Conservation (phyloP, 495 filamentous ascomycete species). For the Parmelia sp. region DNA sequence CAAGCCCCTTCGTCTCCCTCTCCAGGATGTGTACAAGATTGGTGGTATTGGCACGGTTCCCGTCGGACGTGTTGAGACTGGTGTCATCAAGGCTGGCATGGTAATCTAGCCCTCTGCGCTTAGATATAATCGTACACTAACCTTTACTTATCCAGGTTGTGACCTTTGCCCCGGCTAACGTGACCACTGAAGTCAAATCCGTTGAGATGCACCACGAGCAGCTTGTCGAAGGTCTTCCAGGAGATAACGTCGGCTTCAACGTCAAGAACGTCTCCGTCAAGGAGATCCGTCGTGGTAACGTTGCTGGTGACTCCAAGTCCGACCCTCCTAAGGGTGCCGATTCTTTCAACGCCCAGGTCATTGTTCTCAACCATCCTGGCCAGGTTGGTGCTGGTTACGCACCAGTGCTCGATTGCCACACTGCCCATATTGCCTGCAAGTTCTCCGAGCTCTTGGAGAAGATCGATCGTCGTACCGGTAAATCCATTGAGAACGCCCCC, state of each 20-base stretch:
- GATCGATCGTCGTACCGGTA: conserved; percentile 99
- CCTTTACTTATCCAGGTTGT: conserved; percentile 10
- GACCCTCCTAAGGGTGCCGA: conserved; percentile 85
- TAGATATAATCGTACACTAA: conserved; percentile 31
- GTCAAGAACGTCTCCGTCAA: conserved; percentile 99
- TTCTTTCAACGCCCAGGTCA: conserved; percentile 98
- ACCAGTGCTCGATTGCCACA: conserved; percentile 98
- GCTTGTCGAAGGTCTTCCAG: conserved; percentile 89
- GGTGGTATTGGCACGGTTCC: conserved; percentile 99
- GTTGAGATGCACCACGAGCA: conserved; percentile 99
- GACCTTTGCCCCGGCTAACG: conserved; percentile 91
- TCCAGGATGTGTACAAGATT: conserved; percentile 99
- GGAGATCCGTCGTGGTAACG: conserved; percentile 99
- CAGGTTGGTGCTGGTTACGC: conserved; percentile 99
- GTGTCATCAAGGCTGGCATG: conserved; percentile 96
- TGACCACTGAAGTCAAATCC: conserved; percentile 99
- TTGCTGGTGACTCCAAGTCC: conserved; percentile 99
- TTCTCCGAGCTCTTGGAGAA: conserved; percentile 98
- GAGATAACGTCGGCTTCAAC: conserved; percentile 99
- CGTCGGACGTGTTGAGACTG: conserved; percentile 99
- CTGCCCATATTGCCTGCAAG: conserved; percentile 99
- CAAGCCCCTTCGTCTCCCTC: conserved; percentile 98
- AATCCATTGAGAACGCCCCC: conserved; percentile 80
- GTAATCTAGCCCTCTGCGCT: conserved; percentile 46
- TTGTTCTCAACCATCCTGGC: conserved; percentile 99